Evolutionary conservation across 2,329 filamentous ascomycete species (phyloP).

Genomic region (Bertia moriformis): DNA sequence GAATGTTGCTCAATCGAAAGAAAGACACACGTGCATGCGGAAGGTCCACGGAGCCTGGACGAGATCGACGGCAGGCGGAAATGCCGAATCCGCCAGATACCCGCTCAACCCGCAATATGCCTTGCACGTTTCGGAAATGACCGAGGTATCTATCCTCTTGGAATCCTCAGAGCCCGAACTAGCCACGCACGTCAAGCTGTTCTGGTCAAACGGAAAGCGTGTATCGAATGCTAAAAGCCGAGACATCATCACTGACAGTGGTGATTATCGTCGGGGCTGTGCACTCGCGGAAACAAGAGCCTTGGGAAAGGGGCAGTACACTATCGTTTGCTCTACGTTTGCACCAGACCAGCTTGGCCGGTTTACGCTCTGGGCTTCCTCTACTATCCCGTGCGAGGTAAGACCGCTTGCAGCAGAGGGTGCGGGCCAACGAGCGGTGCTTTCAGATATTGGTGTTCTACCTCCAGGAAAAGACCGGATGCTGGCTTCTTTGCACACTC

Average conservation of each 20-base stretch:
- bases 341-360: slow-evolving; percentile 62
- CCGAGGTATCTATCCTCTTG: slow-evolving; percentile 59
- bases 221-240: slow-evolving; percentile 55
- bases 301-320: slow-evolving; percentile 64
- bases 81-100: slow-evolving; percentile 62
- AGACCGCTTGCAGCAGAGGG: slow-evolving; percentile 54
- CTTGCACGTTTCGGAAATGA: slow-evolving; percentile 38
- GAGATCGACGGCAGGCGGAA: slow-evolving; percentile 68
- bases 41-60: slow-evolving; percentile 60
- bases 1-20: slow-evolving; percentile 41
- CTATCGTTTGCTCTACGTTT: slow-evolving; percentile 80
- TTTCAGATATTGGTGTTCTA: not conserved
- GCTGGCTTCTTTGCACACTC: not conserved
- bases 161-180: slow-evolving; percentile 52
- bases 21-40: slow-evolving; percentile 41
- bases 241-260: slow-evolving; percentile 69
- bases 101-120: slow-evolving; percentile 78
- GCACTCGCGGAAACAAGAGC: slow-evolving; percentile 45
- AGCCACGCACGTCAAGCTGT: slow-evolving; percentile 71
- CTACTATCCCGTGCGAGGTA: slow-evolving; percentile 39
- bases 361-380: slow-evolving; percentile 64
- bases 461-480: not conserved
- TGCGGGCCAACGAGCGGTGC: slow-evolving; percentile 41
- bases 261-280: slow-evolving; percentile 75
- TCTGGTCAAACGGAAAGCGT: slow-evolving; percentile 63